Conservation (phyloP, 164 flowering plant species). For the Vitis rotundifolia region DNA sequence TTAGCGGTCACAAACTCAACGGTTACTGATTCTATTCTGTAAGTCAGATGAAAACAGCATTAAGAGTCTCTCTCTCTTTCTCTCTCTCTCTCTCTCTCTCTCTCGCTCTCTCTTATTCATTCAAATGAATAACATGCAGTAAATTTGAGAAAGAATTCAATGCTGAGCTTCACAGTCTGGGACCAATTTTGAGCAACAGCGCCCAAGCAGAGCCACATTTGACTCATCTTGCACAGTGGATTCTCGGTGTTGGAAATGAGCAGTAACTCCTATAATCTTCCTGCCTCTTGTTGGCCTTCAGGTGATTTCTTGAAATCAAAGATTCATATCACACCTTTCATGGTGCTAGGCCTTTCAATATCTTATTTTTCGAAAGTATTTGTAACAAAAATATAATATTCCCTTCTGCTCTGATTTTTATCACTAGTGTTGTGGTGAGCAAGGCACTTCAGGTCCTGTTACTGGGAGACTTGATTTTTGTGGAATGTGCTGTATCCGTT, state of each 20-base stretch:
- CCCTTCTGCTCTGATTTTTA: no score
- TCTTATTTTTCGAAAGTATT: no score
- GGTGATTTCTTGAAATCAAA: no score
- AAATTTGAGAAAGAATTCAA: conserved; percentile 91
- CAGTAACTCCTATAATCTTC: conserved; percentile 18
- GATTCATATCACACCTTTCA: no score
- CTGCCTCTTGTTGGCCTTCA: not conserved
- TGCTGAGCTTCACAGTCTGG: conserved; percentile 73
- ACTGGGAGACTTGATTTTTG: no score
- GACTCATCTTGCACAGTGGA: conserved; percentile 93
- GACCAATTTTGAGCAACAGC: conserved; percentile 74
- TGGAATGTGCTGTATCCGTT: no score
- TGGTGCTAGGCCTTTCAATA: no score
- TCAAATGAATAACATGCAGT: conserved; percentile 39
- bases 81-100: conserved; percentile 3
- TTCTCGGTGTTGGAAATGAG: conserved; percentile 74
- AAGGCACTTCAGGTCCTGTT: no score
- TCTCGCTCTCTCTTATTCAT: not conserved
- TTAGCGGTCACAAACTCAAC: conserved; percentile 37
- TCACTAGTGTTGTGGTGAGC: no score
- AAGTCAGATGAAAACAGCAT: conserved; percentile 26
- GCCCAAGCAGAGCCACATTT: conserved; percentile 90
- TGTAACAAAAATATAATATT: no score
- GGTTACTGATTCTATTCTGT: conserved; percentile 72
- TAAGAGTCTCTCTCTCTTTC: not conserved